A percentile compares a stretch with the other conserved stretches of the same genome.
Evolutionary conservation across 805 yeast species (phyloP).

Genomic region (Allodekkera sacchari): DNA sequence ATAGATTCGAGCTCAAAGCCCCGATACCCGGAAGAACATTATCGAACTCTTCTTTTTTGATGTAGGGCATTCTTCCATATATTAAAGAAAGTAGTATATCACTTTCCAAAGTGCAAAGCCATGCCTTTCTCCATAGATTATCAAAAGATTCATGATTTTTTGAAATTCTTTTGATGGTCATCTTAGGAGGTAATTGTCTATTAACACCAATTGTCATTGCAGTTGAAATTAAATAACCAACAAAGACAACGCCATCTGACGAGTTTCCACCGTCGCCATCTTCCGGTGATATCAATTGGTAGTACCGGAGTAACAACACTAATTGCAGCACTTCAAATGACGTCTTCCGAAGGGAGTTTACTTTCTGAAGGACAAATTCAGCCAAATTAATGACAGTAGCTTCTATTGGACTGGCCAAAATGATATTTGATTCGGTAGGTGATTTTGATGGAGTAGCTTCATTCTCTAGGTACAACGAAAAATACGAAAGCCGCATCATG

Average conservation of each 20-base stretch:
- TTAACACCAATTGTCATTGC: slow-evolving; percentile 39
- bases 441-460: slow-evolving; percentile 5
- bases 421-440: background rate
- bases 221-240: slow-evolving; percentile 30
- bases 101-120: slow-evolving; percentile 17
- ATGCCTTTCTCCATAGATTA: slow-evolving; percentile 22
- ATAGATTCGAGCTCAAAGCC: slow-evolving; percentile 8
- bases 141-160: slow-evolving; percentile 9
- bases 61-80: slow-evolving; percentile 16
- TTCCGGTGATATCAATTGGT: slow-evolving; percentile 36
- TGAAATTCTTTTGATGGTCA: slow-evolving; percentile 1
- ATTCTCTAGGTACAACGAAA: slow-evolving; percentile 13
- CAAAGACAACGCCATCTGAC: slow-evolving; percentile 29
- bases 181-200: slow-evolving; percentile 22
- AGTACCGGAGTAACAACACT: slow-evolving; percentile 29
- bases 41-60: slow-evolving; percentile 12
- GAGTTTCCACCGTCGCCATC: slow-evolving; percentile 42
- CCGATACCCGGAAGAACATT: slow-evolving; percentile 10
- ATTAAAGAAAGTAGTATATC: slow-evolving; percentile 17
- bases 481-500: slow-evolving; percentile 20
- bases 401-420: slow-evolving; percentile 30
- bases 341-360: slow-evolving; percentile 30
- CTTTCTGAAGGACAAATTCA: slow-evolving; percentile 29
- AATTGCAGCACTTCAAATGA: slow-evolving; percentile 37
- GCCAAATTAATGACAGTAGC: slow-evolving; percentile 31